These are phyloP conservation scores for Murraya paniculata DNA, from an alignment of 345 rosid genomes.

Conservation along the genomic window DNA sequence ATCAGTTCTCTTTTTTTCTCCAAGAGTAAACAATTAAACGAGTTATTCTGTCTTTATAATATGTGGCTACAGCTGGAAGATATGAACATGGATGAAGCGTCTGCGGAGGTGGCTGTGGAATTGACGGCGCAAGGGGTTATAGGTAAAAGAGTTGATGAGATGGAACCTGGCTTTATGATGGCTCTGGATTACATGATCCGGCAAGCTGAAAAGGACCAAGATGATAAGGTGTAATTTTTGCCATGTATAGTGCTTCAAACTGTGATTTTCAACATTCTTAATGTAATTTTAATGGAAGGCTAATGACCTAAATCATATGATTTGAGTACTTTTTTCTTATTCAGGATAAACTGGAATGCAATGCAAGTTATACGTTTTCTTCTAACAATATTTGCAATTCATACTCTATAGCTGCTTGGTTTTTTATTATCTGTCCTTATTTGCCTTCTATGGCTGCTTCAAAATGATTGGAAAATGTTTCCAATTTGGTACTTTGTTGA, in stretches of 20 bases:
- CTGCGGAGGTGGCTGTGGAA: constrained; percentile 85
- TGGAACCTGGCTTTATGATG: constrained; percentile 97
- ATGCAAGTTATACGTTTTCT: not conserved
- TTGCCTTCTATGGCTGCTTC: not conserved
- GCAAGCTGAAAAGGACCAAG: constrained; percentile 74
- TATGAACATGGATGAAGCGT: constrained; percentile 88
- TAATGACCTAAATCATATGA: not conserved
- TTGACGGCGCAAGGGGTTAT: constrained; percentile 92
- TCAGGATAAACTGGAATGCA: not conserved
- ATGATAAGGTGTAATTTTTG: constrained; percentile 55
- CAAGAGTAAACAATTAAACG: too few relatives aligned
- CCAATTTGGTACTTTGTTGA: not conserved
- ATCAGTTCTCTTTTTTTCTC: not conserved
- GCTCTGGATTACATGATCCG: constrained; percentile 95
- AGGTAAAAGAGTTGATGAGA: constrained; percentile 91
- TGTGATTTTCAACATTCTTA: not conserved
- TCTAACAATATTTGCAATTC: not conserved
- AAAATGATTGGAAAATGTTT: not conserved
- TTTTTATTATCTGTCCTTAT: not conserved
- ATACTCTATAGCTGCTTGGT: not conserved
- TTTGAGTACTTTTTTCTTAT: not conserved
- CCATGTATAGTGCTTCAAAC: not conserved
- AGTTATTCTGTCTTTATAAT: not conserved
- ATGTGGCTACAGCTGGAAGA: constrained; percentile 71
- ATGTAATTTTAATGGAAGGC: not conserved